Percentiles rank a stretch among this genome's conserved stretches.
Evolutionary conservation across 2,329 filamentous ascomycete genomes (phyloP).

Genomic region (Aspergillus persii): DNA sequence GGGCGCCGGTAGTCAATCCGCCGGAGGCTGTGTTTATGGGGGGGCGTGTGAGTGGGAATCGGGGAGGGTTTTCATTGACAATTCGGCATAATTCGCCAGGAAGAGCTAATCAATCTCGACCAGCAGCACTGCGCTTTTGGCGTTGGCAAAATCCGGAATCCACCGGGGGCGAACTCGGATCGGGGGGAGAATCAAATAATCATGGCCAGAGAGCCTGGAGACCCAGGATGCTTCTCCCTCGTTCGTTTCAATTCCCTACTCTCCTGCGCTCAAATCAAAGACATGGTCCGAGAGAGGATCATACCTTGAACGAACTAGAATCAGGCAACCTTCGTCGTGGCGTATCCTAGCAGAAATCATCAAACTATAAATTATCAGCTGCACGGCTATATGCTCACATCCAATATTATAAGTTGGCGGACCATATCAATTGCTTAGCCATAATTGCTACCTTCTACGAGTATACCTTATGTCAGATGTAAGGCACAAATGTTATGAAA

Average conservation of each 20-base stretch:
- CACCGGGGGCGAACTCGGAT: neutral
- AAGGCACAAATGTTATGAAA: too few relatives aligned
- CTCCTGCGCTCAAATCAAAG: neutral
- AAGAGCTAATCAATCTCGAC: neutral
- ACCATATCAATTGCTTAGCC: too few relatives aligned
- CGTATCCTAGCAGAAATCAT: neutral
- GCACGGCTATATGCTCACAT: too few relatives aligned
- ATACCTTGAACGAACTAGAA: neutral
- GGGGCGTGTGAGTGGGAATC: slow-evolving; percentile 14
- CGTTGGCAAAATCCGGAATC: neutral
- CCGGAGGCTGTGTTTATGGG: slow-evolving; percentile 37
- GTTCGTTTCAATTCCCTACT: neutral
- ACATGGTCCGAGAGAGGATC: neutral
- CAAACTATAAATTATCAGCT: too few relatives aligned
- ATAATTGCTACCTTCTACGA: too few relatives aligned
- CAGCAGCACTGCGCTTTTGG: neutral
- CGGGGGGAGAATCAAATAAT: neutral
- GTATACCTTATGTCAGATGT: too few relatives aligned
- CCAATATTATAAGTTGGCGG: too few relatives aligned
- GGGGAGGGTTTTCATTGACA: neutral
- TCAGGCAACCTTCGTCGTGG: neutral
- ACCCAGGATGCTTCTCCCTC: neutral
- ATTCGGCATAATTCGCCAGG: neutral
- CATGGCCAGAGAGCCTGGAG: neutral
- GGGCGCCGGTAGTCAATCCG: slow-evolving; percentile 27